These are phyloP conservation scores for Uncinocarpus reesii DNA, from an alignment of 2,329 filamentous ascomycete genomes.

Conservation along the genomic window DNA sequence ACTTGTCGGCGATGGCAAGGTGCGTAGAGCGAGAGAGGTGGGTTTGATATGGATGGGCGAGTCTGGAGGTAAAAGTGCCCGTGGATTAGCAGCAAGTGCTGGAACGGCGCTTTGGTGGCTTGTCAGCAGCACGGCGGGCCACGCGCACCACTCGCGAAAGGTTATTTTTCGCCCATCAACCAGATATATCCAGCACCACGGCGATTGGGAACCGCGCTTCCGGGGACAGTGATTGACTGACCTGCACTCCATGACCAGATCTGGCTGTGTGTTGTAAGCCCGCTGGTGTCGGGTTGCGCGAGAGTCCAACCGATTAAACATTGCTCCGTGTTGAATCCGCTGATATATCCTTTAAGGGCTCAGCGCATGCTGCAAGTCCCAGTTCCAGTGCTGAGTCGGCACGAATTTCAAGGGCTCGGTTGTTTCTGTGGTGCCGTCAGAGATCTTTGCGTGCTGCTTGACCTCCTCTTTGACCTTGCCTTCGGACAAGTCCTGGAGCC, in stretches of 20 bases:
- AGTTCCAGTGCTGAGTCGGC: too few relatives aligned
- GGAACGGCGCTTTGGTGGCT: slow-evolving; percentile 11
- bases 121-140: slow-evolving; percentile 15
- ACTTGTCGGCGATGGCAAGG: background rate
- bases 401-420: too few relatives aligned
- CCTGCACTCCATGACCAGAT: background rate
- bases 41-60: background rate
- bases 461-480: background rate
- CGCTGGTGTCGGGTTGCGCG: background rate
- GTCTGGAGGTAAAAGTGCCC: slow-evolving; percentile 7
- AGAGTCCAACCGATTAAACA: background rate
- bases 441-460: background rate
- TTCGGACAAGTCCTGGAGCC: background rate
- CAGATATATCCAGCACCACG: too few relatives aligned
- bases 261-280: background rate
- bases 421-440: background rate
- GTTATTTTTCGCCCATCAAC: too few relatives aligned
- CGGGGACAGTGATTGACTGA: background rate
- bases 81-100: slow-evolving; percentile 14
- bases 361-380: too few relatives aligned
- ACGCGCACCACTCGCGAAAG: slow-evolving; percentile 15
- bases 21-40: background rate
- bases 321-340: background rate
- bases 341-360: background rate
- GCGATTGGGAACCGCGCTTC: too few relatives aligned